Conservation (phyloP, 495 filamentous ascomycete species). For the Neurospora sp. region DNA sequence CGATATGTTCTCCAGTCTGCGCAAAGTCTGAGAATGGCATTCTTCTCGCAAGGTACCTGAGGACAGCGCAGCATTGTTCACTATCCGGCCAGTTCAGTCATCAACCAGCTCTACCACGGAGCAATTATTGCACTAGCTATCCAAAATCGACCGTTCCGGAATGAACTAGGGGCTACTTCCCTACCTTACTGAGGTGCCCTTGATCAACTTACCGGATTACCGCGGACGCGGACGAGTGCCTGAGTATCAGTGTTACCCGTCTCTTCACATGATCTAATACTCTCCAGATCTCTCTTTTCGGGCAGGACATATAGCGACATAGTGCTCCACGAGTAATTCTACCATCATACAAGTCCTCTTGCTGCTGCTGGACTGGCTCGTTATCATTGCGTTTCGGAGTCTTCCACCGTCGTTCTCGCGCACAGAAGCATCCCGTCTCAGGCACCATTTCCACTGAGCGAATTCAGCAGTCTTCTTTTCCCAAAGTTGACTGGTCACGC, state of each 20-base stretch:
- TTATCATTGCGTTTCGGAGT: not conserved
- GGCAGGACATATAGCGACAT: not conserved
- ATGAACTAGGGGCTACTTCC: not conserved
- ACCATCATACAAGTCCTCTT: not conserved
- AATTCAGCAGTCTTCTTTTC: not conserved
- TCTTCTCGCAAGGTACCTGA: too few species aligned
- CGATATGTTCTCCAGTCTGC: not conserved
- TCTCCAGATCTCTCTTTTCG: not conserved
- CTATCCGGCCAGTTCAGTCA: not conserved
- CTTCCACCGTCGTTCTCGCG: not conserved
- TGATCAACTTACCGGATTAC: not conserved
- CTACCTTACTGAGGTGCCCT: not conserved
- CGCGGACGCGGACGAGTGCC: not conserved
- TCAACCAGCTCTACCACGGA: too few species aligned
- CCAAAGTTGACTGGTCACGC: not conserved
- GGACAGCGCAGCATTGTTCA: not conserved
- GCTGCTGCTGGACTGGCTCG: not conserved
- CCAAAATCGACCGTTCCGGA: too few species aligned
- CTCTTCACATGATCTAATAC: not conserved
- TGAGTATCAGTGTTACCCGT: not conserved
- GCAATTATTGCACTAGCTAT: too few species aligned
- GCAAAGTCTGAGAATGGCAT: too few species aligned
- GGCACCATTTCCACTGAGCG: not conserved
- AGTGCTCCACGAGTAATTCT: not conserved
- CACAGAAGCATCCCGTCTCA: not conserved